Percentiles rank a stretch among this genome's conserved stretches.
Conservation (phyloP, 2,329 filamentous ascomycete genomes). For the Paecilomyces dactylethromorphus region DNA sequence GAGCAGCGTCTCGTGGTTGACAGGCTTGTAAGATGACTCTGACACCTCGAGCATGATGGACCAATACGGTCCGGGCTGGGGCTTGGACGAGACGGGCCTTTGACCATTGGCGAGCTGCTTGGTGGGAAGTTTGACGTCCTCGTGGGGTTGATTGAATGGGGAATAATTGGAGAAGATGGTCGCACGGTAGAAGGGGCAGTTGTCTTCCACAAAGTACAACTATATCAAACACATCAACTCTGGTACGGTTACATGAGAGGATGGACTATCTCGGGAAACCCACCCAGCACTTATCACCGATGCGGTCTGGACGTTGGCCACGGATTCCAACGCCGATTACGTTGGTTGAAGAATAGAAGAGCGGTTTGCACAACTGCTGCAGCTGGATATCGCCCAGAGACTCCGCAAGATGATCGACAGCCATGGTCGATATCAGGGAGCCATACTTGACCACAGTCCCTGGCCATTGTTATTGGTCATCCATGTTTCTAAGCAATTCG, state of each 20-base stretch:
- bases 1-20: slow-evolving; percentile 77
- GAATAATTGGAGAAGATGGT: slow-evolving; percentile 99
- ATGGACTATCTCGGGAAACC: slow-evolving; percentile 18
- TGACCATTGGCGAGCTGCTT: slow-evolving; percentile 75
- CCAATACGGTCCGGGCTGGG: slow-evolving; percentile 93
- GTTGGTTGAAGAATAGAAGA: slow-evolving; percentile 96
- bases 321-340: slow-evolving; percentile 94
- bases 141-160: slow-evolving; percentile 88
- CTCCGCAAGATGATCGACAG: slow-evolving; percentile 81
- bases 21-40: slow-evolving; percentile 90
- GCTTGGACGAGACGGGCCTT: slow-evolving; percentile 59
- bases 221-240: slow-evolving; percentile 19
- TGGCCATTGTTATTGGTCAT: too few relatives aligned
- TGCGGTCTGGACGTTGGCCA: slow-evolving; percentile 83
- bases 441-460: slow-evolving; percentile 85
- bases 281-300: slow-evolving; percentile 99
- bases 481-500: too few relatives aligned
- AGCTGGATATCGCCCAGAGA: slow-evolving; percentile 83
- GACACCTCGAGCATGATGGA: slow-evolving; percentile 99
- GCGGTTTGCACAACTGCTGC: slow-evolving; percentile 77
- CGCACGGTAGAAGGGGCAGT: slow-evolving; percentile 98
- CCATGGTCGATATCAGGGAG: slow-evolving; percentile 94
- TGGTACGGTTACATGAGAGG: neutral
- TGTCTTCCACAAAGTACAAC: slow-evolving; percentile 98
- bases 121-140: slow-evolving; percentile 77